Conservation (phyloP, 257 asterid species). For the Solanum rostratum region DNA sequence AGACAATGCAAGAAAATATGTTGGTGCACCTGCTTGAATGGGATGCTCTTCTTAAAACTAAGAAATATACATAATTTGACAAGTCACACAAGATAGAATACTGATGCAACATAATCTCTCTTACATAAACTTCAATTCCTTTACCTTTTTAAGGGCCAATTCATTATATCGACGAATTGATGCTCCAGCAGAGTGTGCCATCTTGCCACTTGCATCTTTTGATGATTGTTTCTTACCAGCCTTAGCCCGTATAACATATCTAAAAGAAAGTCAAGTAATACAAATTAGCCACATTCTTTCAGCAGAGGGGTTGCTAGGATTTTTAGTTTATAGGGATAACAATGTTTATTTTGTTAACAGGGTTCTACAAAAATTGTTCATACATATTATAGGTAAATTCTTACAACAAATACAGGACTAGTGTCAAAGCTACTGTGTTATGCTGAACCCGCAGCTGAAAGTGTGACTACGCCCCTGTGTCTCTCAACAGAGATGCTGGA, state of each 20-base stretch:
- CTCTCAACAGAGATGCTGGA: background rate
- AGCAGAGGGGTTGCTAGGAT: background rate
- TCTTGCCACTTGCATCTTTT: constrained; percentile 78
- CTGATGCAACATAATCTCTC: background rate
- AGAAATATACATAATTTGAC: background rate
- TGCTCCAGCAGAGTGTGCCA: constrained; percentile 96
- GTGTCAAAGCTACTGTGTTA: background rate
- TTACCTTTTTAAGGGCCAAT: constrained; percentile 80
- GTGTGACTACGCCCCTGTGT: background rate
- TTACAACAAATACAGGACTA: background rate
- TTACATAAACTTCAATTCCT: background rate
- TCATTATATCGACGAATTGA: constrained; percentile 94
- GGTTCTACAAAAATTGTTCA: background rate
- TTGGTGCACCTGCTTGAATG: background rate
- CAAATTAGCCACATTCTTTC: background rate
- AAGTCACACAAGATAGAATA: background rate
- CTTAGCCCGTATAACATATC: constrained; percentile 96
- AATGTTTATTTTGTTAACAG: background rate
- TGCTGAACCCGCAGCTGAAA: background rate
- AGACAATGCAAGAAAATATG: background rate
- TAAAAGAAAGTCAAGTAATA: constrained; percentile 11
- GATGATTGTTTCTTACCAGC: constrained; percentile 93
- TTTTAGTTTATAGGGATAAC: background rate
- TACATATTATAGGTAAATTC: background rate
- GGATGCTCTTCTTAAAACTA: background rate